phyloP scores from a whole-genome alignment of 257 asterid species.

The Solanum chaucha region DNA sequence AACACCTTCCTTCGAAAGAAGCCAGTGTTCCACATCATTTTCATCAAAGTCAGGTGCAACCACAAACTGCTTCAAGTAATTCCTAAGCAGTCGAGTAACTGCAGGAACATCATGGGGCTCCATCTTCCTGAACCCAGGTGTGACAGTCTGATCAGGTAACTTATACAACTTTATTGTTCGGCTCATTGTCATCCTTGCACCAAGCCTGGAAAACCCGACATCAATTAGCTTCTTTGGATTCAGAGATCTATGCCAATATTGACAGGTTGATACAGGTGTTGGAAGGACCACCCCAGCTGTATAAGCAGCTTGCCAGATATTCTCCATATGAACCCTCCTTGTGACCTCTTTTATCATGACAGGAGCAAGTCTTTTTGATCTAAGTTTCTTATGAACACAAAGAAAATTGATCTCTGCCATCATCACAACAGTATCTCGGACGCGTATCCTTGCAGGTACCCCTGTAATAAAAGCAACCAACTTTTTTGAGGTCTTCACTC shows the following conservation, averaged over 20 bases:
- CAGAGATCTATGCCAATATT: conserved; percentile 83
- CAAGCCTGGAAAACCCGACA: conserved; percentile 83
- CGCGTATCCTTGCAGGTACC: conserved; percentile 68
- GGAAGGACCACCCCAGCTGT: conserved; percentile 91
- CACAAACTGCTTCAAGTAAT: conserved; percentile 52
- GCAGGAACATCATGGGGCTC: conserved; percentile 79
- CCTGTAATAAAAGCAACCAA: conserved; percentile 87
- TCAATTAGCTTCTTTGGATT: conserved; percentile 84
- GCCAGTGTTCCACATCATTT: conserved; percentile 81
- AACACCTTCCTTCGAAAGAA: conserved; percentile 60
- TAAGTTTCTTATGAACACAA: conserved; percentile 82
- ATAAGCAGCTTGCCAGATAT: conserved; percentile 89
- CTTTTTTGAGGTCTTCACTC: conserved; percentile 69
- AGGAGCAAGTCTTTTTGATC: conserved; percentile 88
- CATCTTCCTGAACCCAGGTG: conserved; percentile 77
- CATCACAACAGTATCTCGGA: conserved; percentile 50
- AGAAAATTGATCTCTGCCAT: conserved; percentile 83
- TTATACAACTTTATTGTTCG: conserved; percentile 72
- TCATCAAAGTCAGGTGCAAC: conserved; percentile 76
- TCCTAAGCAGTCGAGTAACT: conserved; percentile 60
- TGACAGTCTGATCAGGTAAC: conserved; percentile 50
- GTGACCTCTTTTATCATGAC: conserved; percentile 90
- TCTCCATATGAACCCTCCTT: conserved; percentile 73
- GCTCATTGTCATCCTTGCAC: conserved; percentile 92
- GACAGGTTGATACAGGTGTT: conserved; percentile 68